phyloP scores from a whole-genome alignment of 176 grass and related monocot genomes.

The Hsuehochloa calcarea region DNA sequence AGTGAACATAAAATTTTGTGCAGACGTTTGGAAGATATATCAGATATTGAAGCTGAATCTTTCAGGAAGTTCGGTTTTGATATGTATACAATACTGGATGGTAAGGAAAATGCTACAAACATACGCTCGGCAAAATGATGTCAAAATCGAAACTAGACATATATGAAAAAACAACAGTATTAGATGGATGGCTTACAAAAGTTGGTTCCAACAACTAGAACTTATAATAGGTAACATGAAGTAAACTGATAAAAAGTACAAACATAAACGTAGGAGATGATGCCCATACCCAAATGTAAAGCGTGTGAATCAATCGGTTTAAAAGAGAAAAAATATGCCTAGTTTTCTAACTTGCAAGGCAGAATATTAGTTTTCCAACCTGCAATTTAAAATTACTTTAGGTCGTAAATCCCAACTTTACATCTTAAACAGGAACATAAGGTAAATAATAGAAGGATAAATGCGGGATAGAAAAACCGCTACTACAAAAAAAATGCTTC shows the following conservation, averaged over 20 bases:
- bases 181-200: background rate
- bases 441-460: background rate
- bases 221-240: background rate
- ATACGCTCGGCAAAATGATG: background rate
- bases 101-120: background rate
- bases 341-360: background rate
- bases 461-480: background rate
- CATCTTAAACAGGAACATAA: background rate
- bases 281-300: background rate
- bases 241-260: background rate
- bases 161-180: background rate
- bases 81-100: background rate
- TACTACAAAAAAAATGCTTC: background rate
- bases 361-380: background rate
- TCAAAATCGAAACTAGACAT: background rate
- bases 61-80: background rate
- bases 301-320: background rate
- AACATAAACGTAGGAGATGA: background rate
- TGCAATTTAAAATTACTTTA: constrained; percentile 6
- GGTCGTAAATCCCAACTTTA: background rate
- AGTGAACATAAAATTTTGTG: constrained; percentile 18
- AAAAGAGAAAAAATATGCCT: background rate
- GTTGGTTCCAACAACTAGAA: background rate
- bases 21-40: background rate
- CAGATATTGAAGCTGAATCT: background rate